A percentile compares a stretch with the other conserved stretches of the same genome.
phyloP scores from a whole-genome alignment of 805 yeast species.

The Kregervanrija pseudodelftensis region DNA sequence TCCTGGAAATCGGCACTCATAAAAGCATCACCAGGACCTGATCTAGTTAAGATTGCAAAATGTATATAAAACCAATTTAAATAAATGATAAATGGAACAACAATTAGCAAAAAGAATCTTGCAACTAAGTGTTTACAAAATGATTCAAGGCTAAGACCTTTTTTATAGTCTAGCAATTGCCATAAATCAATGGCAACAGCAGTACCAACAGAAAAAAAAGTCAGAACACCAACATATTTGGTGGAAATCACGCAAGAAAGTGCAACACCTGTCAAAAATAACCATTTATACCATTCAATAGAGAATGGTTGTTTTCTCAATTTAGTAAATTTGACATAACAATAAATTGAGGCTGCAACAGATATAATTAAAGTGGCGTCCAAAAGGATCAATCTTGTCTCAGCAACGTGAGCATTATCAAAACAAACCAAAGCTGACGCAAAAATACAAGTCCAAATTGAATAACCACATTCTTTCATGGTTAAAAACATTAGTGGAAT shows the following conservation, averaged over 20 bases:
- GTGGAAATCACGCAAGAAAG: slow-evolving; percentile 91
- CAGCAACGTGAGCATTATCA: slow-evolving; percentile 86
- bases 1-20: slow-evolving; percentile 97
- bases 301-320: slow-evolving; percentile 64
- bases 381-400: slow-evolving; percentile 81
- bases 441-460: slow-evolving; percentile 70
- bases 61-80: slow-evolving; percentile 90
- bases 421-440: slow-evolving; percentile 71
- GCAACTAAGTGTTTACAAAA: slow-evolving; percentile 67
- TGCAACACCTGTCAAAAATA: slow-evolving; percentile 72
- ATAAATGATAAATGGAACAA: slow-evolving; percentile 76
- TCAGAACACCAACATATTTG: slow-evolving; percentile 92
- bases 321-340: slow-evolving; percentile 72
- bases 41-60: slow-evolving; percentile 68
- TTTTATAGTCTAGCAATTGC: slow-evolving; percentile 68
- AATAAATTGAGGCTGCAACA: slow-evolving; percentile 73
- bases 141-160: slow-evolving; percentile 52
- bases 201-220: slow-evolving; percentile 79
- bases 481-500: slow-evolving; percentile 81
- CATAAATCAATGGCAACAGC: slow-evolving; percentile 86
- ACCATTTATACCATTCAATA: slow-evolving; percentile 81
- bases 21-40: slow-evolving; percentile 94
- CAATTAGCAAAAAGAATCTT: slow-evolving; percentile 62
- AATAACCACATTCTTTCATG: slow-evolving; percentile 76
- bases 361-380: slow-evolving; percentile 85